Evolutionary conservation across 768 basidiomycete species (phyloP).

Genomic region (Macrocybe gigantea): DNA sequence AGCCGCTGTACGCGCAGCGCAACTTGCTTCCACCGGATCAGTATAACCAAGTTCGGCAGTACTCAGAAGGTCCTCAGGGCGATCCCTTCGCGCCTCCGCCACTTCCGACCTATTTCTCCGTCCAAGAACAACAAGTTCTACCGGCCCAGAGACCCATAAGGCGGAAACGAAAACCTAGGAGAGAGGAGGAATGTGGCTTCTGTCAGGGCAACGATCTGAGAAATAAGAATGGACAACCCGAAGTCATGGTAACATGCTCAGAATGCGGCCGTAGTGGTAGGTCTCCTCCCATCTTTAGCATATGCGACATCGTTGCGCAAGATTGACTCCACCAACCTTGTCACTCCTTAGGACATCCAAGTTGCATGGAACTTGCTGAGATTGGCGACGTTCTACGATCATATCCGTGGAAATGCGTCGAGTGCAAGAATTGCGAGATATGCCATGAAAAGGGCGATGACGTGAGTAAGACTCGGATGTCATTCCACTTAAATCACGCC

Average conservation of each 20-base stretch:
- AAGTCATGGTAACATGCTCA: conserved; percentile 72
- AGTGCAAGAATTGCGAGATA: conserved; percentile 90
- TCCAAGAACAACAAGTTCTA: conserved; percentile 36
- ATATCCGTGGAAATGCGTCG: conserved; percentile 84
- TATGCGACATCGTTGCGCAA: too few relatives aligned
- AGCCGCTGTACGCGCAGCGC: conserved; percentile 16
- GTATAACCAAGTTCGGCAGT: conserved; percentile 38
- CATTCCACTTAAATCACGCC: background rate
- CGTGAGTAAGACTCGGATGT: conserved; percentile 44
- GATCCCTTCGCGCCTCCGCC: conserved; percentile 77
- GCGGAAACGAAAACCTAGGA: conserved; percentile 36
- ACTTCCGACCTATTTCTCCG: conserved; percentile 43
- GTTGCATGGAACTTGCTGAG: conserved; percentile 64
- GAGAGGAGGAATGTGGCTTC: conserved; percentile 71
- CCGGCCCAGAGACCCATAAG: conserved; percentile 40
- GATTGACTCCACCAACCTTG: background rate
- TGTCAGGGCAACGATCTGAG: conserved; percentile 61
- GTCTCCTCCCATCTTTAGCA: conserved; percentile 15
- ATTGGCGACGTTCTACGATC: conserved; percentile 56
- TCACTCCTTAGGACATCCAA: conserved; percentile 64
- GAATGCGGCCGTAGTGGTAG: conserved; percentile 82
- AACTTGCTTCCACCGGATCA: conserved; percentile 21
- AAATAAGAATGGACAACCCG: conserved; percentile 53
- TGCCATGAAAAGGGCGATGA: conserved; percentile 85
- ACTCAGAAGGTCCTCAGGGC: conserved; percentile 73